A percentile compares a stretch with the other conserved stretches of the same genome.
These are phyloP conservation scores for Entomortierella parvispora DNA, from an alignment of 192 early-diverging fungal genomes.

Conservation along the genomic window DNA sequence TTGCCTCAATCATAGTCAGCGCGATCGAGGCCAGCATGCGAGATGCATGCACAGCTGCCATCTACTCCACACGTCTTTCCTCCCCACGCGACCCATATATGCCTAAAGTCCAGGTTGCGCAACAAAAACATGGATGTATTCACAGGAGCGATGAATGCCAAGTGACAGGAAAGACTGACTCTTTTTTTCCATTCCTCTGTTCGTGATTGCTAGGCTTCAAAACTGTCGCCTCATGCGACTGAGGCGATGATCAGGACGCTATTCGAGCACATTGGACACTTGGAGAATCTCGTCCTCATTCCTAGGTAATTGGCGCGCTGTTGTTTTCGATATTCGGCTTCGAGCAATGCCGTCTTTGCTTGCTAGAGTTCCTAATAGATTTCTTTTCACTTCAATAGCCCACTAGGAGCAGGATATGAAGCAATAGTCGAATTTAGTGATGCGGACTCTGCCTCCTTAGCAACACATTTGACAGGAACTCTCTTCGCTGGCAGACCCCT, in stretches of 20 bases:
- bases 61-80: no score
- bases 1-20: no score
- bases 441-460: slow-evolving; percentile 28
- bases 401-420: slow-evolving; percentile 48
- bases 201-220: slow-evolving; percentile 30
- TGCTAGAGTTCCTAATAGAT: not conserved
- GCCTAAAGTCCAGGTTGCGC: no score
- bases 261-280: slow-evolving; percentile 36
- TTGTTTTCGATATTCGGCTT: no score
- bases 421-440: slow-evolving; percentile 45
- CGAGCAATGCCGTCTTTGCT: not conserved
- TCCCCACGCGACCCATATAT: no score
- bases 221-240: slow-evolving; percentile 37
- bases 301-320: slow-evolving; percentile 30
- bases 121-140: not conserved
- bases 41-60: no score
- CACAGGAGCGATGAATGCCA: not conserved
- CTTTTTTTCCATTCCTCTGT: no score
- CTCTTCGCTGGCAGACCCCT: slow-evolving; percentile 42
- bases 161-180: no score
- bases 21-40: no score
- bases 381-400: slow-evolving; percentile 8
- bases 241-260: slow-evolving; percentile 43
- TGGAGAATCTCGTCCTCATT: slow-evolving; percentile 47
- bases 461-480: slow-evolving; percentile 46